Percentiles rank a stretch among this genome's conserved stretches.
phyloP scores from a whole-genome alignment of 164 flowering plant species.

The Tetracentron sinense region DNA sequence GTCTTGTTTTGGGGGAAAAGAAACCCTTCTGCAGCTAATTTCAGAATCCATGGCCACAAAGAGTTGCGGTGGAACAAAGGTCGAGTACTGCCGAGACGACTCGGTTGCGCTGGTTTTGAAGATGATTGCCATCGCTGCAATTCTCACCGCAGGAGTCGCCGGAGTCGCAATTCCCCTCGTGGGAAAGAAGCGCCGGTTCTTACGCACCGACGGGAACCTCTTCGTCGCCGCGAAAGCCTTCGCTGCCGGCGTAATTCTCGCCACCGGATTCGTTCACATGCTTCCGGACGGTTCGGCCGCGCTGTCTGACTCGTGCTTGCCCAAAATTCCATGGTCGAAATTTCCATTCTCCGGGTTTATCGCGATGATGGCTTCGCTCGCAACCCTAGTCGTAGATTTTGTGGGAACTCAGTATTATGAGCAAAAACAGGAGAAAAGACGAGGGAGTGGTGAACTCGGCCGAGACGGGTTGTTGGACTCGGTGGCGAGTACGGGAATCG shows the following conservation, averaged over 20 bases:
- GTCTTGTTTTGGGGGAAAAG: conserved; percentile 10
- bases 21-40: conserved; percentile 22
- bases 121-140: conserved; percentile 60
- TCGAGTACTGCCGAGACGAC: conserved; percentile 56
- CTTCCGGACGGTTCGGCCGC: conserved; percentile 63
- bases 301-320: conserved; percentile 63
- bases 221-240: conserved; percentile 85
- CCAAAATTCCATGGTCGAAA: conserved; percentile 60
- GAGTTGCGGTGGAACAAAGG: conserved; percentile 31
- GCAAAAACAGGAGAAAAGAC: conserved; percentile 48
- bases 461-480: conserved; percentile 29
- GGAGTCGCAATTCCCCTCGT: conserved; percentile 76
- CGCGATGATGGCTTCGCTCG: conserved; percentile 74
- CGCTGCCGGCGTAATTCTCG: conserved; percentile 94
- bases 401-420: conserved; percentile 83
- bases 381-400: conserved; percentile 69
- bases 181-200: conserved; percentile 58
- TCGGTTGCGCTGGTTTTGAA: conserved; percentile 53
- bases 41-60: conserved; percentile 40
- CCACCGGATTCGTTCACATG: conserved; percentile 97
- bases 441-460: not conserved
- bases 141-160: conserved; percentile 55
- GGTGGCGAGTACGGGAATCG: conserved; percentile 31
- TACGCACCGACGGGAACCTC: conserved; percentile 62
- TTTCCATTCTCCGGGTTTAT: conserved; percentile 84